phyloP scores from a whole-genome alignment of 2,329 filamentous ascomycete species.

The Fusarium sarcochroum region DNA sequence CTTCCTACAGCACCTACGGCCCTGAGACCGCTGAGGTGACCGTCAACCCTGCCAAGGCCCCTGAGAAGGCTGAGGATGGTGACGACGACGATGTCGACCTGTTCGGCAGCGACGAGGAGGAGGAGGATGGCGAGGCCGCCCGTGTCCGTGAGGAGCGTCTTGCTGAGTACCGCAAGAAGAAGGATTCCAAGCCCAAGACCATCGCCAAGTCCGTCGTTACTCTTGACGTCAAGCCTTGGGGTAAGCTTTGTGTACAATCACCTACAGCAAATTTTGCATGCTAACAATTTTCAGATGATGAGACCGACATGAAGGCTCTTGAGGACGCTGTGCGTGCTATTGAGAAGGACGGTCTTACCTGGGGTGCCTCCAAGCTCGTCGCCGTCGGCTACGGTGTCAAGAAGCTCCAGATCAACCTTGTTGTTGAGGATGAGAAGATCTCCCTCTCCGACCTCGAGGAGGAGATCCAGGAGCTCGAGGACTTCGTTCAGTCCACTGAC shows the following conservation, averaged over 20 bases:
- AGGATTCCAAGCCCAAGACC: conserved; percentile 91
- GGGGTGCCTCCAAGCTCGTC: conserved; percentile 92
- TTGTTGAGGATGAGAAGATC: conserved; percentile 97
- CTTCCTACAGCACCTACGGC: conserved; percentile 91
- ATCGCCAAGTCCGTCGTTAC: conserved; percentile 97
- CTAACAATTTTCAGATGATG: conserved; percentile 75
- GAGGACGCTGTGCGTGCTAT: conserved; percentile 86
- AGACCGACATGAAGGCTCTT: conserved; percentile 90
- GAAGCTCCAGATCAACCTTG: conserved; percentile 99
- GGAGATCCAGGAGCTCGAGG: conserved; percentile 86
- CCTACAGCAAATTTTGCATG: conserved; percentile 2
- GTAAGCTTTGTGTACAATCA: conserved; percentile 68
- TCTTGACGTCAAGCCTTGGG: conserved; percentile 98
- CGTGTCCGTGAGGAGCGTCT: conserved; percentile 89
- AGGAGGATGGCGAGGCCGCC: conserved; percentile 90
- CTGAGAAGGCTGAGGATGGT: conserved; percentile 47
- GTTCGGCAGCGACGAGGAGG: conserved; percentile 94
- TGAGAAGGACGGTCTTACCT: conserved; percentile 93
- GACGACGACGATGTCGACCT: conserved; percentile 86
- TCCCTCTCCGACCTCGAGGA: conserved; percentile 89
- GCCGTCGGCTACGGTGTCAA: conserved; percentile 97
- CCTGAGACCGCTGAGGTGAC: conserved; percentile 84
- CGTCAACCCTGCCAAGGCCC: conserved; percentile 86
- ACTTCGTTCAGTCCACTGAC: conserved; percentile 96
- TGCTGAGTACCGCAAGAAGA: conserved; percentile 96